A percentile compares a stretch with the other conserved stretches of the same genome.
Conservation (phyloP, 2,329 filamentous ascomycete species). For the Fusarium transvaalense region DNA sequence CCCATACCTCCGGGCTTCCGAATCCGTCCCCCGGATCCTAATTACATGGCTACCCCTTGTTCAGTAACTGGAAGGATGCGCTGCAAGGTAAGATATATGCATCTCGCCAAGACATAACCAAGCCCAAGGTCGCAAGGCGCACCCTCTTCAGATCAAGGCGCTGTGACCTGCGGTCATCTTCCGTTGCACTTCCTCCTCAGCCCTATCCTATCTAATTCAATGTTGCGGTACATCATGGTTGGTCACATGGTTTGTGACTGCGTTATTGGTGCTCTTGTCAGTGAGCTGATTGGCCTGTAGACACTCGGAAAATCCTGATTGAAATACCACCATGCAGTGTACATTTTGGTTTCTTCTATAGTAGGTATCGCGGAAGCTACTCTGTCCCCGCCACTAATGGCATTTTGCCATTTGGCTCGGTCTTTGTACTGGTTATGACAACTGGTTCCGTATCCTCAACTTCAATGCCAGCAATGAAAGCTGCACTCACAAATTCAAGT, state of each 20-base stretch:
- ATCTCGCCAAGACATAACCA: slow-evolving; percentile 32
- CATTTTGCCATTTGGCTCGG: slow-evolving; percentile 36
- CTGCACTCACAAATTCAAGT: slow-evolving; percentile 85
- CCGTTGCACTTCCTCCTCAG: slow-evolving; percentile 39
- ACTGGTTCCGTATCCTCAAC: slow-evolving; percentile 59
- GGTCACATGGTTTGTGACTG: slow-evolving; percentile 15
- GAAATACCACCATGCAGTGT: slow-evolving; percentile 8
- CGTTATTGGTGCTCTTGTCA: slow-evolving; percentile 1
- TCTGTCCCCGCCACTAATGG: slow-evolving; percentile 8
- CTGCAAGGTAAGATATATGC: slow-evolving; percentile 20
- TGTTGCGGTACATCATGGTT: not conserved
- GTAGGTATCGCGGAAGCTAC: not conserved
- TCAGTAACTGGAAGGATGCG: slow-evolving; percentile 26
- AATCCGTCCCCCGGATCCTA: slow-evolving; percentile 28
- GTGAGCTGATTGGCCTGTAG: not conserved
- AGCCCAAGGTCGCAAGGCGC: slow-evolving; percentile 9
- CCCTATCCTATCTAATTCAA: slow-evolving; percentile 39
- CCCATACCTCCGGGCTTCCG: slow-evolving; percentile 26
- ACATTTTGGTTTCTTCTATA: slow-evolving; percentile 9
- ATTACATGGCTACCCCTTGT: slow-evolving; percentile 18
- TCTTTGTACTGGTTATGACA: slow-evolving; percentile 9
- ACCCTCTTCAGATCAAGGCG: slow-evolving; percentile 28
- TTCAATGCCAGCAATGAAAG: slow-evolving; percentile 84
- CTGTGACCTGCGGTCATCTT: slow-evolving; percentile 44
- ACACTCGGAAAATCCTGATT: not conserved